Percentiles rank a stretch among this genome's conserved stretches.
Conservation (phyloP, 2,329 filamentous ascomycete genomes). For the Trichoderma sp. region DNA sequence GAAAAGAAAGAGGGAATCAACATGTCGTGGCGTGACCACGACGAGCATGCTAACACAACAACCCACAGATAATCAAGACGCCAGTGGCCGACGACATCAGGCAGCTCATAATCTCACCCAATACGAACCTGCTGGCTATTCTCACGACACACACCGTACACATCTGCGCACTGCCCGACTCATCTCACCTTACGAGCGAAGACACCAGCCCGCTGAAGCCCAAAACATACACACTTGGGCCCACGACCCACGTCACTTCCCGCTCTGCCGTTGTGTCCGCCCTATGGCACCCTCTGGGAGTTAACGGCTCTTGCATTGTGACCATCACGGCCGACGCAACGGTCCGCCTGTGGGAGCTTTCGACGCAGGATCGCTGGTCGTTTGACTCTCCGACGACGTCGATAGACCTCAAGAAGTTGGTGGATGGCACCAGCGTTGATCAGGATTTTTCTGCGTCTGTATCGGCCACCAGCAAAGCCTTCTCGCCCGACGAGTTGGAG, state of each 20-base stretch:
- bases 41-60: background rate
- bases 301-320: slow-evolving; percentile 76
- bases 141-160: slow-evolving; percentile 85
- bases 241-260: slow-evolving; percentile 85
- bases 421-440: slow-evolving; percentile 75
- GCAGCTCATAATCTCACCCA: slow-evolving; percentile 81
- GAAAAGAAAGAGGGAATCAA: background rate
- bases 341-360: slow-evolving; percentile 87
- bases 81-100: slow-evolving; percentile 78
- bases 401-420: slow-evolving; percentile 84
- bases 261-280: slow-evolving; percentile 76
- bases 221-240: slow-evolving; percentile 87
- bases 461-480: slow-evolving; percentile 72
- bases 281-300: slow-evolving; percentile 89
- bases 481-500: slow-evolving; percentile 84
- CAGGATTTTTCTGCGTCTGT: slow-evolving; percentile 79
- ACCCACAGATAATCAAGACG: slow-evolving; percentile 65
- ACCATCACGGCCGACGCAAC: slow-evolving; percentile 87
- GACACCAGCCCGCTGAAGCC: slow-evolving; percentile 70
- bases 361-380: slow-evolving; percentile 77
- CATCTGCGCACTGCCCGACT: slow-evolving; percentile 79
- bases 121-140: slow-evolving; percentile 77
- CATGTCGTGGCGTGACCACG: background rate
- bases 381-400: slow-evolving; percentile 81
- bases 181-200: slow-evolving; percentile 67